These are phyloP conservation scores for Fimicolochytrium jonesii DNA, from an alignment of 192 early-diverging fungal species.

Conservation along the genomic window DNA sequence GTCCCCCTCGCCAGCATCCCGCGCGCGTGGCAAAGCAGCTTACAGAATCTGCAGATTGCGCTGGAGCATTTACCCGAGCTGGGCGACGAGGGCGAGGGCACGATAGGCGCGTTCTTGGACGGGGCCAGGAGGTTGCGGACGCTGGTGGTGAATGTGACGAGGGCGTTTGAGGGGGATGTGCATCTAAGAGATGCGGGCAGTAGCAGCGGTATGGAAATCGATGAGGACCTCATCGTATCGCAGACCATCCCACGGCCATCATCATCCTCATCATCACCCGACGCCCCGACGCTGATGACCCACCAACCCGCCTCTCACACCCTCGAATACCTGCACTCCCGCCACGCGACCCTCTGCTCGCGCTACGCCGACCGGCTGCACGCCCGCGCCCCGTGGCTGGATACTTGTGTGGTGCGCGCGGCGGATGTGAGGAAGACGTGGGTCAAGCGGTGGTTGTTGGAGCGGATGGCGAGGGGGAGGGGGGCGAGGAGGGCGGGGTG, in stretches of 20 bases:
- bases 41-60: too few relatives aligned
- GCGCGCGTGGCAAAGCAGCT: too few relatives aligned
- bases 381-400: background rate
- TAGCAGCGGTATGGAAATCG: too few relatives aligned
- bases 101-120: too few relatives aligned
- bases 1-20: background rate
- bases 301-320: background rate
- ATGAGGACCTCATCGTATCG: background rate
- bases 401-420: background rate
- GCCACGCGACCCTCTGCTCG: background rate
- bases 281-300: background rate
- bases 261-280: background rate
- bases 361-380: background rate
- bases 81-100: too few relatives aligned
- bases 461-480: background rate
- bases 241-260: background rate
- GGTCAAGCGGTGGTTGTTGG: background rate
- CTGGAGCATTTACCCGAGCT: too few relatives aligned
- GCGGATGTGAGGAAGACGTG: conserved; percentile 2
- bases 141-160: too few relatives aligned
- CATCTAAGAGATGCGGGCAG: too few relatives aligned
- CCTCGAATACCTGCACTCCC: background rate
- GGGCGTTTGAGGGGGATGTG: too few relatives aligned
- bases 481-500: too few relatives aligned
- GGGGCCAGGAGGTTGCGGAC: too few relatives aligned